phyloP scores from a whole-genome alignment of 257 asterid genomes.

The Orobanche coerulescens region DNA sequence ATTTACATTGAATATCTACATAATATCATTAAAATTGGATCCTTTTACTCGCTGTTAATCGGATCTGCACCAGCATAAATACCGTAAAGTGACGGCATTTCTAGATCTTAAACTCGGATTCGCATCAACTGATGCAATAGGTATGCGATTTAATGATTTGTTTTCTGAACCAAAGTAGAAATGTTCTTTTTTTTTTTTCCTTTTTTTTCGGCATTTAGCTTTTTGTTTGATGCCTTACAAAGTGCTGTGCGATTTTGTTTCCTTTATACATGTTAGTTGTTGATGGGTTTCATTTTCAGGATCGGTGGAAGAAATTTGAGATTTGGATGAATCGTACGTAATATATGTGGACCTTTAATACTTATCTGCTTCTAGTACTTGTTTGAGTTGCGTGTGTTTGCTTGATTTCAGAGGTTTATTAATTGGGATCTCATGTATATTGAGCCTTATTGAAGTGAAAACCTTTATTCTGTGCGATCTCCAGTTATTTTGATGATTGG shows the following conservation, averaged over 20 bases:
- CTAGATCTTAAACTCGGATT: constrained; percentile 29
- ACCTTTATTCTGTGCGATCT: constrained; percentile 6
- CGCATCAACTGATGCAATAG: constrained; percentile 41
- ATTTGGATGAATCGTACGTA: constrained; percentile 13
- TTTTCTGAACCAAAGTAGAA: background rate
- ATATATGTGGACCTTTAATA: constrained; percentile 1
- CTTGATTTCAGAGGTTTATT: constrained; percentile 23
- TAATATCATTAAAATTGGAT: constrained; percentile 14
- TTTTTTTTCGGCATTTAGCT: background rate
- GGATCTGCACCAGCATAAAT: constrained; percentile 23
- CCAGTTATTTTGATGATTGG: constrained; percentile 14
- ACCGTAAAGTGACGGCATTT: constrained; percentile 21
- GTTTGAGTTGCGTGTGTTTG: constrained; percentile 14
- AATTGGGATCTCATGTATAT: constrained; percentile 12
- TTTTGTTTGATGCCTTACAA: background rate
- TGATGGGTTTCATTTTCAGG: constrained; percentile 8
- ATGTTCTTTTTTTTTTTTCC: background rate
- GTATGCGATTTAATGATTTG: constrained; percentile 31
- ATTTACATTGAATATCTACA: background rate
- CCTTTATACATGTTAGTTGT: background rate
- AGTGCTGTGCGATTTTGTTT: background rate
- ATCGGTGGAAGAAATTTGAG: background rate
- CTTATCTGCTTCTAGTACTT: constrained; percentile 17
- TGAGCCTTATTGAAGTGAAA: constrained; percentile 16
- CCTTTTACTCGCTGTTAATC: constrained; percentile 14